phyloP scores from a whole-genome alignment of 1,139 yeast genomes.

The Arxiozyma slooffiae region DNA sequence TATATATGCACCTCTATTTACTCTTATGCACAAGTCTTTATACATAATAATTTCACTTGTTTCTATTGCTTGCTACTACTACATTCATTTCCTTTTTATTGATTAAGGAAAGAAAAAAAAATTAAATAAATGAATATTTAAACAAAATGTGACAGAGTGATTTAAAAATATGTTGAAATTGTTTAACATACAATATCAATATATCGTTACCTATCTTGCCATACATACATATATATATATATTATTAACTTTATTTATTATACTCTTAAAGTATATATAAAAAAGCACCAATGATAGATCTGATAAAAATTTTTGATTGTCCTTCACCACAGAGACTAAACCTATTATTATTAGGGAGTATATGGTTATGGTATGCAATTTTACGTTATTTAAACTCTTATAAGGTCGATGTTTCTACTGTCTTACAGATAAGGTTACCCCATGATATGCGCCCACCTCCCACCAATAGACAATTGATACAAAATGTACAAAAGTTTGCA shows the following conservation, averaged over 20 bases:
- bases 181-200: not conserved
- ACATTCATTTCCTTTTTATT: not conserved
- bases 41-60: not conserved
- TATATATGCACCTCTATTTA: not conserved
- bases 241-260: too few species aligned
- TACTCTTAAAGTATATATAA: not conserved
- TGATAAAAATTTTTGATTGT: slow-evolving; percentile 1
- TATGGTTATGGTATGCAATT: slow-evolving; percentile 44
- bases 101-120: too few species aligned
- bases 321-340: slow-evolving; percentile 45
- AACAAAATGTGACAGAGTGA: too few species aligned
- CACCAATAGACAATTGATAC: slow-evolving; percentile 20
- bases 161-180: too few species aligned
- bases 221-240: too few species aligned
- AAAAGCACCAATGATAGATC: not conserved
- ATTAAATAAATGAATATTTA: too few species aligned
- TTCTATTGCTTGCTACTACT: not conserved
- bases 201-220: not conserved
- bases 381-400: slow-evolving; percentile 30
- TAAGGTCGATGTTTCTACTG: slow-evolving; percentile 35
- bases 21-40: not conserved
- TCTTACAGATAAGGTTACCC: slow-evolving; percentile 31
- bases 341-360: slow-evolving; percentile 36
- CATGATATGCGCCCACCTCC: slow-evolving; percentile 21
- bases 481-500: slow-evolving; percentile 20